Evolutionary conservation across 148 eudicot genomes (phyloP).

Genomic region (Rhododendron ferrugineum): DNA sequence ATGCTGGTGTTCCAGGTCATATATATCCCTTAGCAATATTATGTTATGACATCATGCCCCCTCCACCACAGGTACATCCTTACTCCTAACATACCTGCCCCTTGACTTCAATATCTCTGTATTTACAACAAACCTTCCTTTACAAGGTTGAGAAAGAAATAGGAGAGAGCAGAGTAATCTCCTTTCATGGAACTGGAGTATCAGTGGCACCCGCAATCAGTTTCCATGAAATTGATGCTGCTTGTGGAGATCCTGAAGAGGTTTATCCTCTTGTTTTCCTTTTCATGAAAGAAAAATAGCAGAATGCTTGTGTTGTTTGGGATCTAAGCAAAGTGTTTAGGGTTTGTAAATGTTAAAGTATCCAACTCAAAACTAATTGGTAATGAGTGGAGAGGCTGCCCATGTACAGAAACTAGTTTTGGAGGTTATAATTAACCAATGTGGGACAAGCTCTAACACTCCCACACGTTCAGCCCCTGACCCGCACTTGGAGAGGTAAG

Average conservation of each 20-base stretch:
- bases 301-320: background rate
- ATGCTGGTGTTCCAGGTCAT: constrained; percentile 86
- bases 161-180: constrained; percentile 81
- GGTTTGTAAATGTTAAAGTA: background rate
- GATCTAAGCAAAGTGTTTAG: background rate
- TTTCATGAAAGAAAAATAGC: background rate
- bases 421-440: background rate
- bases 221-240: constrained; percentile 43
- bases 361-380: background rate
- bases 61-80: constrained; percentile 68
- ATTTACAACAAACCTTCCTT: background rate
- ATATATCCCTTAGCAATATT: constrained; percentile 73
- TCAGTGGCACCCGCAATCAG: constrained; percentile 58
- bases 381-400: background rate
- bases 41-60: constrained; percentile 97
- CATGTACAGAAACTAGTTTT: too few species aligned
- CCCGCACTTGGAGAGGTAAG: background rate
- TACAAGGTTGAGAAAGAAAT: constrained; percentile 90
- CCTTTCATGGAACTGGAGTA: constrained; percentile 79
- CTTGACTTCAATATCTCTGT: background rate
- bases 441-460: background rate
- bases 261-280: constrained; percentile 29
- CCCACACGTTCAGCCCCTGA: background rate
- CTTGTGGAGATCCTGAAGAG: constrained; percentile 55
- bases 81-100: constrained; percentile 9